Evolutionary conservation across 2,329 filamentous ascomycete species (phyloP).

Genomic region (Aureobasidium melanogenum): DNA sequence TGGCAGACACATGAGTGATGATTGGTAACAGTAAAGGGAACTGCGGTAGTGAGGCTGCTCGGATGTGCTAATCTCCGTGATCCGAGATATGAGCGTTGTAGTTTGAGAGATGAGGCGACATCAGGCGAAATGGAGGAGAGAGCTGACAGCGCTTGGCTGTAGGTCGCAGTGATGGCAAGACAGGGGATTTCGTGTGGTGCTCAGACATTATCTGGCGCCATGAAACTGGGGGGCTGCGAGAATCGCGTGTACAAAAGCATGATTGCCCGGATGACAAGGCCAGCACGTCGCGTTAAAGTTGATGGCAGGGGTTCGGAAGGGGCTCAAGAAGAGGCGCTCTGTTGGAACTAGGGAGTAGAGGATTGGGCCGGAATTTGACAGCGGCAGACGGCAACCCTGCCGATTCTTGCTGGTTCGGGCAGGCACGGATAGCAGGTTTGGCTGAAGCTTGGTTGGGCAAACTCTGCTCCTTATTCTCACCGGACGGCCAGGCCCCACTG

Average conservation of each 20-base stretch:
- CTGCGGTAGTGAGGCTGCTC: neutral
- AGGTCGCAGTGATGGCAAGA: neutral
- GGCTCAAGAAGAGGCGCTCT: neutral
- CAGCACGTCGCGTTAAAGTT: conserved; percentile 3
- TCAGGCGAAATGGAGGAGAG: neutral
- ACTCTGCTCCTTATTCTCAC: neutral
- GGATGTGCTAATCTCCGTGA: neutral
- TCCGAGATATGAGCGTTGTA: conserved; percentile 11
- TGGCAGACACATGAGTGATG: neutral
- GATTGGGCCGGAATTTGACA: neutral
- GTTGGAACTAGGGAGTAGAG: neutral
- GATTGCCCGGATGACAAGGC: neutral
- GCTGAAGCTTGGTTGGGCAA: neutral
- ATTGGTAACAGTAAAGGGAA: neutral
- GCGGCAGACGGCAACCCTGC: neutral
- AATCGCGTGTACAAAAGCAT: conserved; percentile 2
- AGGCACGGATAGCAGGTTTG: neutral
- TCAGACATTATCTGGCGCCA: neutral
- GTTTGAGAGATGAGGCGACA: neutral
- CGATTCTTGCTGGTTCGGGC: neutral
- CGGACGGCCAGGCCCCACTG: neutral
- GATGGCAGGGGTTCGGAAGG: conserved; percentile 5
- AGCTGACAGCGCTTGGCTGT: neutral
- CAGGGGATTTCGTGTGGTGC: neutral
- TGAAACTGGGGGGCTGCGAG: neutral